Percentiles rank a stretch among this genome's conserved stretches.
These are phyloP conservation scores for Melastoma candidum DNA, from an alignment of 441 rosid genomes.

Conservation along the genomic window DNA sequence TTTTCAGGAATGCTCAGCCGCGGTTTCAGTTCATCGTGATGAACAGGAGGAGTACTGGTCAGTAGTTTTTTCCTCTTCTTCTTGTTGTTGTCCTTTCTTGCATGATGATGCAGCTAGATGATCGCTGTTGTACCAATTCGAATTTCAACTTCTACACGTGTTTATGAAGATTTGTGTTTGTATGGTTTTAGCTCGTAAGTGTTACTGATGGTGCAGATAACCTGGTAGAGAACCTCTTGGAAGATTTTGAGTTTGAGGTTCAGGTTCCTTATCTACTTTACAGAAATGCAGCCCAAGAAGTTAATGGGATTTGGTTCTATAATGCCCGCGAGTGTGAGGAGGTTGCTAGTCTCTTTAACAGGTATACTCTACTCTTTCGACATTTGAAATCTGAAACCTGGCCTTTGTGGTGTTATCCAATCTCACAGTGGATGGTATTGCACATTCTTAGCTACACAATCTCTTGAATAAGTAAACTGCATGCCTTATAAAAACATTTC, in stretches of 20 bases:
- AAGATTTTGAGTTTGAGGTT: constrained; percentile 89
- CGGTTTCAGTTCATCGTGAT: constrained; percentile 96
- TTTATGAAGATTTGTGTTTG: constrained; percentile 1
- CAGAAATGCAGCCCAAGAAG: constrained; percentile 89
- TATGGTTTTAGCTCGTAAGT: constrained; percentile 1
- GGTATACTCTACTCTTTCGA: constrained; percentile 25
- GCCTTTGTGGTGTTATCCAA: too few relatives aligned
- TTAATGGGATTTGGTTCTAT: constrained; percentile 95
- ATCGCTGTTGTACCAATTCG: neutral
- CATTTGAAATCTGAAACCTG: too few relatives aligned
- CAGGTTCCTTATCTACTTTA: constrained; percentile 93
- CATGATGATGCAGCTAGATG: neutral
- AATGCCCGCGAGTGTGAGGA: constrained; percentile 80
- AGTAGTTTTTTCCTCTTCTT: neutral
- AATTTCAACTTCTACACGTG: too few relatives aligned
- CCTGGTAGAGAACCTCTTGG: constrained; percentile 73
- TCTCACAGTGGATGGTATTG: neutral
- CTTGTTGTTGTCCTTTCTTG: neutral
- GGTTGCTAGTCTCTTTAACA: constrained; percentile 73
- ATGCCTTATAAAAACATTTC: too few relatives aligned
- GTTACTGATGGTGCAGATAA: constrained; percentile 43
- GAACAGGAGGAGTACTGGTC: constrained; percentile 94
- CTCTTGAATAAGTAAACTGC: neutral
- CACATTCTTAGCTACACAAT: neutral
- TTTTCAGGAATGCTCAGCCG: constrained; percentile 73